These are phyloP conservation scores for Fusarium guadeloupense DNA, from an alignment of 2,329 filamentous ascomycete species.

Conservation along the genomic window DNA sequence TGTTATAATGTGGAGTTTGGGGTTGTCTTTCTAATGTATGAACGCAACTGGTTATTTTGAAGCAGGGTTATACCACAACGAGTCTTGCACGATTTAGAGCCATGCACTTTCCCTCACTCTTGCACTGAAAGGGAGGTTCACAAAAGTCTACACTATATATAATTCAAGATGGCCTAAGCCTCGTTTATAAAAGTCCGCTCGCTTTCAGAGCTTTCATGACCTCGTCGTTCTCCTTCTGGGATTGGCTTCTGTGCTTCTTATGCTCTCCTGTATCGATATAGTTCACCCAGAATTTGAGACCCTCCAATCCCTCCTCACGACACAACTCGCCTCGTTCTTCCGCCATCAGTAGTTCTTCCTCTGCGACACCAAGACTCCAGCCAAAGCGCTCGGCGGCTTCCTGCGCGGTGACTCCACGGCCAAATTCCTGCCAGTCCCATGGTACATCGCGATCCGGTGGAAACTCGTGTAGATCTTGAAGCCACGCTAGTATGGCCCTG, in stretches of 20 bases:
- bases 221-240: constrained; percentile 51
- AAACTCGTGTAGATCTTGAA: constrained; percentile 75
- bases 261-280: constrained; percentile 60
- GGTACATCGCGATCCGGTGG: constrained; percentile 70
- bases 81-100: neutral
- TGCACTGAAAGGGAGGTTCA: neutral
- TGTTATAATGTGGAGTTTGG: constrained; percentile 19
- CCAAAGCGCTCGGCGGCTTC: constrained; percentile 90
- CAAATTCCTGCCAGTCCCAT: constrained; percentile 83
- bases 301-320: constrained; percentile 91
- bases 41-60: constrained; percentile 6
- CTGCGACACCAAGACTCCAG: constrained; percentile 96
- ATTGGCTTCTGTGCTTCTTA: constrained; percentile 43
- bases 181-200: constrained; percentile 46
- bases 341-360: constrained; percentile 96
- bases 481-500: constrained; percentile 77
- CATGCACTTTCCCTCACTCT: neutral
- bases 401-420: constrained; percentile 87
- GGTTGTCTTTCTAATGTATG: neutral
- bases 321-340: constrained; percentile 90
- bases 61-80: neutral
- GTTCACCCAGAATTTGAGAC: constrained; percentile 94
- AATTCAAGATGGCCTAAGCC: constrained; percentile 1
- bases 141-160: constrained; percentile 15
- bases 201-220: constrained; percentile 56